A percentile compares a stretch with the other conserved stretches of the same genome.
phyloP scores from a whole-genome alignment of 1,284 basidiomycete species.

The Cryptococcus sp. region DNA sequence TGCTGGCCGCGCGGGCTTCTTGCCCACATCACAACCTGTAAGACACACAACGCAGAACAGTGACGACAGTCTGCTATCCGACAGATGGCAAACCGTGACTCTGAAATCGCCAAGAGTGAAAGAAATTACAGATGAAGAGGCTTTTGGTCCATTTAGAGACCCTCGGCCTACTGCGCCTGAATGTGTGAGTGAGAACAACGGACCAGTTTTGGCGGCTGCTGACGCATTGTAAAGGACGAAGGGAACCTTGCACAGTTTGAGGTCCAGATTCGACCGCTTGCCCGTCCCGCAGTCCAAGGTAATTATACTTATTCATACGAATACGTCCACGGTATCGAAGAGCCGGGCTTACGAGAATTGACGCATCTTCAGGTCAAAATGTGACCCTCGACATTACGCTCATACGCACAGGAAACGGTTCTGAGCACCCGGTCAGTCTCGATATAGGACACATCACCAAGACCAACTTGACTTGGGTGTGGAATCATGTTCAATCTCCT shows the following conservation, averaged over 20 bases:
- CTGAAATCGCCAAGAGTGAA: not conserved
- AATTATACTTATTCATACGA: not conserved
- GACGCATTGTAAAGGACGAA: slow-evolving; percentile 17
- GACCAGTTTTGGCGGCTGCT: not conserved
- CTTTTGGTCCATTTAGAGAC: not conserved
- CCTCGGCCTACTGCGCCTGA: not conserved
- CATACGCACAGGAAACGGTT: slow-evolving; percentile 24
- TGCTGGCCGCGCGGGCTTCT: slow-evolving; percentile 26
- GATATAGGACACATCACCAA: slow-evolving; percentile 3
- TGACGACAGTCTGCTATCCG: not conserved
- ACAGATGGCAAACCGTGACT: not conserved
- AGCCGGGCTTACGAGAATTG: not conserved
- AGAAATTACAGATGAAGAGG: not conserved
- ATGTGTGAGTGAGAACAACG: slow-evolving; percentile 10
- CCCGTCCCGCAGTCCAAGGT: slow-evolving; percentile 10
- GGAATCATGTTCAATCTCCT: slow-evolving; percentile 4
- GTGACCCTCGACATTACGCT: slow-evolving; percentile 22
- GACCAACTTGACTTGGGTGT: slow-evolving; percentile 16
- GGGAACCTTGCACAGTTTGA: slow-evolving; percentile 23
- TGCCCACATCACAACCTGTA: slow-evolving; percentile 7
- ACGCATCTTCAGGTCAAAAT: slow-evolving; percentile 7
- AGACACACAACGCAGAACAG: not conserved
- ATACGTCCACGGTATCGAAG: not conserved
- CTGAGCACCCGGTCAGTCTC: slow-evolving; percentile 24
- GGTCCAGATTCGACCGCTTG: slow-evolving; percentile 2